Conservation (phyloP, 495 filamentous ascomycete species). For the Aspergillus affinis region DNA sequence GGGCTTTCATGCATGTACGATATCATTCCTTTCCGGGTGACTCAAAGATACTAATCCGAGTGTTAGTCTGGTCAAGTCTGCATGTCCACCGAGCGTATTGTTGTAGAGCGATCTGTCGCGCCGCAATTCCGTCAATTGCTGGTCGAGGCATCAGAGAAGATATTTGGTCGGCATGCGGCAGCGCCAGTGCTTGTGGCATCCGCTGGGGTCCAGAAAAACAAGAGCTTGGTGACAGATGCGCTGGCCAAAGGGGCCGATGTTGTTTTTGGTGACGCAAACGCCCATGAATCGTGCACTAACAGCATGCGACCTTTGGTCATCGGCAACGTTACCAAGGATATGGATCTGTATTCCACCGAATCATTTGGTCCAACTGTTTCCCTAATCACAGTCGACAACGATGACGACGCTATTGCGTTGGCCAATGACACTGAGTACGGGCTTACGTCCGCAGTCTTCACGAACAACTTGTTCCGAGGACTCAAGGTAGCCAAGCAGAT, state of each 20-base stretch:
- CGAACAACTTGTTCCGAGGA: conserved; percentile 47
- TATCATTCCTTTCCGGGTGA: neutral
- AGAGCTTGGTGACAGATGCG: conserved; percentile 64
- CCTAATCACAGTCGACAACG: conserved; percentile 45
- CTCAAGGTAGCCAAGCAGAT: conserved; percentile 49
- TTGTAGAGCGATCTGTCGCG: conserved; percentile 71
- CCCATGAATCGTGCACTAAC: conserved; percentile 46
- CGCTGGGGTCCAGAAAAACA: conserved; percentile 64
- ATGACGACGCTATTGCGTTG: conserved; percentile 48
- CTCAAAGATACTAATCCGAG: conserved; percentile 8
- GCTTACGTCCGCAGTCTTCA: conserved; percentile 48
- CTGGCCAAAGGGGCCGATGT: conserved; percentile 66
- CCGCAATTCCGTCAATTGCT: conserved; percentile 65
- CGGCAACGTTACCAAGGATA: conserved; percentile 66
- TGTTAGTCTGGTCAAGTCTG: conserved; percentile 75
- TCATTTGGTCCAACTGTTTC: conserved; percentile 79
- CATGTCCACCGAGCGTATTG: conserved; percentile 87
- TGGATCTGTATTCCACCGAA: conserved; percentile 82
- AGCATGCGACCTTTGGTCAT: conserved; percentile 73
- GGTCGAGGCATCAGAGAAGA: conserved; percentile 38
- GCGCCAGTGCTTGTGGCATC: conserved; percentile 62
- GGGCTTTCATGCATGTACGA: conserved; percentile 53
- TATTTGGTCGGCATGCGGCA: conserved; percentile 48
- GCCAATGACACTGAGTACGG: conserved; percentile 57
- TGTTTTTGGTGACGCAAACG: conserved; percentile 55